A percentile compares a stretch with the other conserved stretches of the same genome.
These are phyloP conservation scores for Pouteria campechiana DNA, from an alignment of 179 eudicot genomes.

Conservation along the genomic window DNA sequence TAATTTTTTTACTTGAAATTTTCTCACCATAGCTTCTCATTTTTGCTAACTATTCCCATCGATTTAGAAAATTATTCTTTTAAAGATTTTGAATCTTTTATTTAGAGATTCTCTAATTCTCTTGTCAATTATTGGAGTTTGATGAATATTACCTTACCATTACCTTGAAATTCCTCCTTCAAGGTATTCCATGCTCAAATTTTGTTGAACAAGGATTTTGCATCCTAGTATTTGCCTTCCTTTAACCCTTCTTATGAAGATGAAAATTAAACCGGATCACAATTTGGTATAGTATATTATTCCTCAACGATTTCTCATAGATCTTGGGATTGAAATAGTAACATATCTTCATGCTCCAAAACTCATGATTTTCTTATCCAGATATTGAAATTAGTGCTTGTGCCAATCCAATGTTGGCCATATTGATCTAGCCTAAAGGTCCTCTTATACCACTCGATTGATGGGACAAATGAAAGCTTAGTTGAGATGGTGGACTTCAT, in stretches of 20 bases:
- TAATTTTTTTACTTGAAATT: neutral
- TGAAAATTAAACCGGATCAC: no score
- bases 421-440: no score
- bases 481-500: no score
- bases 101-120: constrained; percentile 1
- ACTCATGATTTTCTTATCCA: no score
- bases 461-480: no score
- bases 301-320: neutral
- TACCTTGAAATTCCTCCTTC: neutral
- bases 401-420: no score
- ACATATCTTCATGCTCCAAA: neutral
- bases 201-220: neutral
- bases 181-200: neutral
- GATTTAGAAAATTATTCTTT: no score
- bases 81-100: neutral
- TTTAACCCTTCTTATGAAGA: neutral
- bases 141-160: neutral
- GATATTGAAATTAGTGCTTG: no score
- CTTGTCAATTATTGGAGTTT: neutral
- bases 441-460: no score
- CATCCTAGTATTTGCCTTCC: neutral
- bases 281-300: neutral
- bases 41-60: neutral
- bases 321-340: neutral
- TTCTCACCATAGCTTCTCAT: constrained; percentile 3